Percentiles rank a stretch among this genome's conserved stretches.
These are phyloP conservation scores for Xylariaceae sp. DNA, from an alignment of 2,329 filamentous ascomycete species.

Conservation along the genomic window DNA sequence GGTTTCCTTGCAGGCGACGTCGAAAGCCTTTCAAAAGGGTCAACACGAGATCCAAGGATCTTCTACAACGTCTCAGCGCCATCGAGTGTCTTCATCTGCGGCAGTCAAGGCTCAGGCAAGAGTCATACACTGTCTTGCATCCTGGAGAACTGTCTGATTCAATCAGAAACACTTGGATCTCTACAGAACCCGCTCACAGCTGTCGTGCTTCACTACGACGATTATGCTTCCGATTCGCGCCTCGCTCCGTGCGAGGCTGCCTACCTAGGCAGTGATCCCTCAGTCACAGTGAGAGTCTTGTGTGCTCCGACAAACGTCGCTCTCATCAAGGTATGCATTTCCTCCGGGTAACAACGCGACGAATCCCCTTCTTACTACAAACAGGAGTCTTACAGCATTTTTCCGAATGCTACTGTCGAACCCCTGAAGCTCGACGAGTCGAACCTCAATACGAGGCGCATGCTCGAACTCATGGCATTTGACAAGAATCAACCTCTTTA, in stretches of 20 bases:
- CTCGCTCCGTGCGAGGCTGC: constrained; percentile 60
- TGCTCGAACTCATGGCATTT: constrained; percentile 61
- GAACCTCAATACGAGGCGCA: constrained; percentile 55
- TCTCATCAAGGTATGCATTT: constrained; percentile 34
- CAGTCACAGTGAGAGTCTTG: constrained; percentile 50
- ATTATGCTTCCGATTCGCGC: constrained; percentile 46
- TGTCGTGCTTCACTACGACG: constrained; percentile 65
- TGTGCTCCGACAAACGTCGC: constrained; percentile 53
- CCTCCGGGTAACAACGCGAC: constrained; percentile 1
- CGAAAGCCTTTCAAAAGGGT: not conserved
- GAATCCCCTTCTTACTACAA: no score
- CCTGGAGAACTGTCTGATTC: constrained; percentile 56
- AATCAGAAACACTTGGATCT: constrained; percentile 11
- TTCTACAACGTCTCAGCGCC: constrained; percentile 50
- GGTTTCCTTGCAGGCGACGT: constrained; percentile 21
- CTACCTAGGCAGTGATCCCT: constrained; percentile 44
- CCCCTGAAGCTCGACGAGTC: constrained; percentile 49
- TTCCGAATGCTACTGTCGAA: constrained; percentile 46
- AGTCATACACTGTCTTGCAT: constrained; percentile 58
- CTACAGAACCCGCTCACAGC: constrained; percentile 55
- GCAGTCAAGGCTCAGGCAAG: constrained; percentile 63
- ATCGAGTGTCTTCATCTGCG: constrained; percentile 62
- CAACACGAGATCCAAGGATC: constrained; percentile 33
- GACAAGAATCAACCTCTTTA: constrained; percentile 53
- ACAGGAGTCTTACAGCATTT: constrained; percentile 39